These are phyloP conservation scores for Yamadazyma siamensis DNA, from an alignment of 1,139 yeast genomes.

Conservation along the genomic window DNA sequence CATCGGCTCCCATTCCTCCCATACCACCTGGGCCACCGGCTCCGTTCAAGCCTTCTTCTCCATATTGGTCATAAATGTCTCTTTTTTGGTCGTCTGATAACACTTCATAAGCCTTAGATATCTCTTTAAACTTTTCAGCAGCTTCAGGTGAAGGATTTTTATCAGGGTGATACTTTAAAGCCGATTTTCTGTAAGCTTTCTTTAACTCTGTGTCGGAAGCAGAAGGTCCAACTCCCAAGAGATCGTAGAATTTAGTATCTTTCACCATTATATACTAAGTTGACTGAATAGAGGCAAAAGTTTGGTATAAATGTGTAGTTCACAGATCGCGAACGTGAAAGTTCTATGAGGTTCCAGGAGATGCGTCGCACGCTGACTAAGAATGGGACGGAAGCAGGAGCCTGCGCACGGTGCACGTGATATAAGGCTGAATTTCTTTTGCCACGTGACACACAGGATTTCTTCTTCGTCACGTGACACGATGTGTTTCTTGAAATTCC, in stretches of 20 bases:
- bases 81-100: constrained; percentile 86
- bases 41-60: constrained; percentile 86
- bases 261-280: constrained; percentile 59
- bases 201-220: constrained; percentile 85
- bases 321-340: not conserved
- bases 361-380: not conserved
- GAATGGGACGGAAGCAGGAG: too few species aligned
- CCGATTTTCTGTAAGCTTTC: constrained; percentile 92
- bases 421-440: too few species aligned
- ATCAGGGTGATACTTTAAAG: constrained; percentile 94
- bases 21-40: constrained; percentile 69
- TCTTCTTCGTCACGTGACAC: too few species aligned
- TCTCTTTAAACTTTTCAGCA: constrained; percentile 92
- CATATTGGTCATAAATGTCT: constrained; percentile 82
- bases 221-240: constrained; percentile 72
- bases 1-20: constrained; percentile 82
- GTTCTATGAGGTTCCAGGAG: constrained; percentile 7
- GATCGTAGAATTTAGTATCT: constrained; percentile 85
- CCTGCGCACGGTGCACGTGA: too few species aligned
- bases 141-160: constrained; percentile 78
- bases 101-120: constrained; percentile 86
- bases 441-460: too few species aligned
- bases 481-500: too few species aligned
- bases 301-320: not conserved
- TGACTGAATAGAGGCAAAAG: not conserved